Base-by-base conservation (phyloP, 2,329 filamentous ascomycete species). In the Epichloe baconii region DNA sequence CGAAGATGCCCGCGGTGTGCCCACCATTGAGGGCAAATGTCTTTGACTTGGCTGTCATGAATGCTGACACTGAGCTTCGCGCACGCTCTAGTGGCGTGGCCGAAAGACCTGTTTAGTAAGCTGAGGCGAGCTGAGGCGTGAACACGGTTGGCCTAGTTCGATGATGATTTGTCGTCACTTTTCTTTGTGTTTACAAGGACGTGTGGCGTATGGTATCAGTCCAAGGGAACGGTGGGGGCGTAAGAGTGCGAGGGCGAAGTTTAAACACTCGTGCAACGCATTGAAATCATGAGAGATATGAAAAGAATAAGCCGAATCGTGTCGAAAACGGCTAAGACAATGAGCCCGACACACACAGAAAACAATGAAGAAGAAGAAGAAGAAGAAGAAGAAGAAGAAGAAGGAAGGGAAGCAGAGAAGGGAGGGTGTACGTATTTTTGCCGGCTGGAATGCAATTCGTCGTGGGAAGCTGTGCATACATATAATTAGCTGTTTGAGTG, bases 1-100 rank as follows among this genome's bases (percentile, higher is more conserved):
- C 86, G 69, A 87, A 96, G 66, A 96, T 95, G 63, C 91, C 91
- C 4, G 91, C 86, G 26, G 90, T 88, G 71, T 96, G 90, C 63
- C 80, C 79, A 59, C 75, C 76, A 64, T 77, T 79, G 62, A 82
- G 69, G 49, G 76, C 67, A 61, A 79, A 76, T 52, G 68, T 51
- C 66, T 79, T 82, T 52, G 71, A 60, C 62, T 76, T 79, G 59
- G 71, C 60, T 53, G 76, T 64, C 76, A 82, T 79, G 56, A 52
- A 40, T 43, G 40, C 40, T 19, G 2, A 21, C n/a, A 23, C 19
- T 23, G 23, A 34, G 35, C 47, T 31, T 34, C 7, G 23, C 19
- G 34, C 17, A 21, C 12, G 35, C 15, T 48, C 14, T 48, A 31
- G 31, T 4, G 37, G 2, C 14, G 41, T 5, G n/a, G 17, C 23